These are phyloP conservation scores for Suhomyces kilbournensis DNA, from an alignment of 805 yeast genomes.

Conservation along the genomic window DNA sequence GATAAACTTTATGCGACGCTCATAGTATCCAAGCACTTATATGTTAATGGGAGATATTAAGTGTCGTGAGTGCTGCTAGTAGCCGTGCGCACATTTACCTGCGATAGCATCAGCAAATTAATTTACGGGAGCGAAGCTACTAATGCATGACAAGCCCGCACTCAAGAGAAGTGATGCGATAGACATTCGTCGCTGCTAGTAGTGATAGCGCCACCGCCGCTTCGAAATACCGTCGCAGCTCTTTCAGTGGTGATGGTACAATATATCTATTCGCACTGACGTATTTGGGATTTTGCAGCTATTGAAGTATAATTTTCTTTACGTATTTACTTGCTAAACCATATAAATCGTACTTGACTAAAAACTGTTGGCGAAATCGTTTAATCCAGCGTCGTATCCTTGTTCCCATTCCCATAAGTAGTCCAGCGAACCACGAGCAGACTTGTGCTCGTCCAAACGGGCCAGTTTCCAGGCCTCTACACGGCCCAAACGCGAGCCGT, in stretches of 20 bases:
- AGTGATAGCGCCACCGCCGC: not conserved
- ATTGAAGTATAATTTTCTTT: too few species aligned
- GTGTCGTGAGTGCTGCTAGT: not conserved
- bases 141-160: too few species aligned
- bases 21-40: not conserved
- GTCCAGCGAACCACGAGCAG: conserved; percentile 51
- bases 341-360: not conserved
- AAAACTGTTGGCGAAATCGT: conserved; percentile 27
- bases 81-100: not conserved
- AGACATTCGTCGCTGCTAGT: not conserved
- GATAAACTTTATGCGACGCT: too few species aligned
- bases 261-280: not conserved
- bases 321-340: not conserved
- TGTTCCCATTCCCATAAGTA: conserved; percentile 88
- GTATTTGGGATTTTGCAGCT: not conserved
- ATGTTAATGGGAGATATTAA: too few species aligned
- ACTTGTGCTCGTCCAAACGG: conserved; percentile 60
- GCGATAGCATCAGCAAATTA: not conserved
- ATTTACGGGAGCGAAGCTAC: too few species aligned
- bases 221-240: not conserved
- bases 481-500: conserved; percentile 75
- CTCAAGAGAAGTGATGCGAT: not conserved
- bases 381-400: conserved; percentile 68
- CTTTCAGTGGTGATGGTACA: not conserved
- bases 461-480: conserved; percentile 62